These are phyloP conservation scores for Pichia phayaonensis DNA, from an alignment of 805 yeast species.

Conservation along the genomic window DNA sequence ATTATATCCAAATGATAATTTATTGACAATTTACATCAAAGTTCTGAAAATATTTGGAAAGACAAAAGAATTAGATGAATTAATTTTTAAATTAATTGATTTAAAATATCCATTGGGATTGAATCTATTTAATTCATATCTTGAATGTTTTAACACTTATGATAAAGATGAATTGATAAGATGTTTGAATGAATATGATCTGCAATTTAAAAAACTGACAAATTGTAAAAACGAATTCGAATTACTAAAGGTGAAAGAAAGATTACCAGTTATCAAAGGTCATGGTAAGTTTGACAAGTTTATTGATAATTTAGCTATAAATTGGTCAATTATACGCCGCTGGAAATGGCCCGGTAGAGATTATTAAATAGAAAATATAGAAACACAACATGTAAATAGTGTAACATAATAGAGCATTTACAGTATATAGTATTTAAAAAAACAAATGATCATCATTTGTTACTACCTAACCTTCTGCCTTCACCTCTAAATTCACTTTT, in stretches of 20 bases:
- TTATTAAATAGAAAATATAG: not conserved
- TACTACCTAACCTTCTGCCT: not conserved
- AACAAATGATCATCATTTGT: not conserved
- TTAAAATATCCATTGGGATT: slow-evolving; percentile 25
- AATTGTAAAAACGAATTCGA: slow-evolving; percentile 21
- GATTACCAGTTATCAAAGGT: slow-evolving; percentile 4
- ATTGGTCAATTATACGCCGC: slow-evolving; percentile 25
- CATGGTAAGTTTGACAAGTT: slow-evolving; percentile 20
- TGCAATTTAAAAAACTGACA: slow-evolving; percentile 10
- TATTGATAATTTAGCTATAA: slow-evolving; percentile 17
- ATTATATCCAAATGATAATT: slow-evolving; percentile 36
- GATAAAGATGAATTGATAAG: slow-evolving; percentile 19
- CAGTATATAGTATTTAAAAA: not conserved
- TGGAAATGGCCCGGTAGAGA: slow-evolving; percentile 27
- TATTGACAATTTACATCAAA: slow-evolving; percentile 48
- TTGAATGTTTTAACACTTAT: slow-evolving; percentile 12
- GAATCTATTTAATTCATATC: slow-evolving; percentile 16
- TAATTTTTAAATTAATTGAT: slow-evolving; percentile 49
- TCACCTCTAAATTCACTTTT: not conserved
- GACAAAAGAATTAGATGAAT: slow-evolving; percentile 38
- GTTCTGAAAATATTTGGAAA: slow-evolving; percentile 42
- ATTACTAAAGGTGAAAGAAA: slow-evolving; percentile 13
- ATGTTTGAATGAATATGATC: slow-evolving; percentile 17
- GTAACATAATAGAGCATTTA: not conserved
- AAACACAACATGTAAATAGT: not conserved